Conservation (phyloP, 495 filamentous ascomycete species). For the Penicillium mononematosum region DNA sequence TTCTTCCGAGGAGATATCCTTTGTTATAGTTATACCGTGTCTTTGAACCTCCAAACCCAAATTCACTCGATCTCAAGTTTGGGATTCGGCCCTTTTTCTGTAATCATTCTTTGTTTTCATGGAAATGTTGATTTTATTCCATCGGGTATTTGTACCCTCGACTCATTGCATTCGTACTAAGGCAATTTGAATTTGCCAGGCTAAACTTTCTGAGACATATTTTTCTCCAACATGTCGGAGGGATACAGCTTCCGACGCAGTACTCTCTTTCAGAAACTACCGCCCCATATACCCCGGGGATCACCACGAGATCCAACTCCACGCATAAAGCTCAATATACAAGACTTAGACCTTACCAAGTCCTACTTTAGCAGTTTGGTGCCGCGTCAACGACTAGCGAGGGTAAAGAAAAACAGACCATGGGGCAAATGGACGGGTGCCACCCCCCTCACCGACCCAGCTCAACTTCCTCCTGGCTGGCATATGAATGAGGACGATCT, state of each 20-base stretch:
- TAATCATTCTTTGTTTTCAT: not conserved
- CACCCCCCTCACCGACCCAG: not conserved
- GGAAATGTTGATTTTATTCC: not conserved
- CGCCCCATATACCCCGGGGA: not conserved
- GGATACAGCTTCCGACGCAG: not conserved
- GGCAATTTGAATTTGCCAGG: not conserved
- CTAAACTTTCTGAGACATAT: not conserved
- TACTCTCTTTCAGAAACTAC: not conserved
- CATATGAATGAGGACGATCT: slow-evolving; percentile 7
- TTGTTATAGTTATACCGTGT: not conserved
- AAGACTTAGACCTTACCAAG: not conserved
- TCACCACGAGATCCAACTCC: not conserved
- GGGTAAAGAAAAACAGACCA: not conserved
- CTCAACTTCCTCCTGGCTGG: not conserved
- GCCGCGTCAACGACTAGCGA: not conserved
- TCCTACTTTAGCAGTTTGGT: not conserved
- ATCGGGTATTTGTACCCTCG: not conserved
- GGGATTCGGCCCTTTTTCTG: not conserved
- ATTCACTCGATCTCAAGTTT: not conserved
- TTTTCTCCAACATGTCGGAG: not conserved
- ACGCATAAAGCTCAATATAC: not conserved
- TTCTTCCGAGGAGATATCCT: not conserved
- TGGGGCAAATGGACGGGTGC: not conserved
- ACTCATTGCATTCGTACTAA: not conserved
- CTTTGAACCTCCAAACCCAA: not conserved